A percentile compares a stretch with the other conserved stretches of the same genome.
Evolutionary conservation across 208 protist genomes (phyloP).

Genomic region (Trypanosoma conorhini): DNA sequence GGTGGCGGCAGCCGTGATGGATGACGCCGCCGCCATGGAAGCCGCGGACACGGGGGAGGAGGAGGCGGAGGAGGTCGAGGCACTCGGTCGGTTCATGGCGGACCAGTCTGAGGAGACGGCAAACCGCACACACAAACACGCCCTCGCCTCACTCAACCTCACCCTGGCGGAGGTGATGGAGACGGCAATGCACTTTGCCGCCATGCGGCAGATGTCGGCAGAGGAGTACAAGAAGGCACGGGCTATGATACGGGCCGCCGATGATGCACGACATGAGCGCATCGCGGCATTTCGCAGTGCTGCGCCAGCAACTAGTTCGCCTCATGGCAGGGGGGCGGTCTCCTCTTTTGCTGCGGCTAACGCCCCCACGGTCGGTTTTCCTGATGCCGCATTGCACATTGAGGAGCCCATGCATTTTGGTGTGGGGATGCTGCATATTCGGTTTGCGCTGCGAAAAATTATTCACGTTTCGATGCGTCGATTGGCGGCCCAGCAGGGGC

Average conservation of each 20-base stretch:
- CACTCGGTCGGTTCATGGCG: conserved; percentile 38
- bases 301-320: conserved; percentile 7
- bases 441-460: conserved; percentile 84
- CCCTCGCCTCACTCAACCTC: conserved; percentile 64
- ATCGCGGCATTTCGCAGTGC: conserved; percentile 47
- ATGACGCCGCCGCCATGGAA: background rate
- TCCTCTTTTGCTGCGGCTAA: background rate
- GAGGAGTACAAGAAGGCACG: conserved; percentile 46
- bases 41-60: conserved; percentile 24
- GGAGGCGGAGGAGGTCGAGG: conserved; percentile 31
- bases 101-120: conserved; percentile 43
- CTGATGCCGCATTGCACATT: conserved; percentile 66
- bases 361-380: conserved; percentile 8
- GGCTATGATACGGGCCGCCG: conserved; percentile 70
- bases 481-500: conserved; percentile 50
- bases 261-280: conserved; percentile 68
- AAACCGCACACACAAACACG: conserved; percentile 58
- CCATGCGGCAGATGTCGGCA: conserved; percentile 41
- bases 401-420: conserved; percentile 80
- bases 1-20: background rate
- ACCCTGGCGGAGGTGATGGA: conserved; percentile 66
- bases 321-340: background rate
- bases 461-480: conserved; percentile 79
- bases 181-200: conserved; percentile 66
- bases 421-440: conserved; percentile 77